Conservation (phyloP, 371 early-diverging fungal species). For the Mortierella sp. region DNA sequence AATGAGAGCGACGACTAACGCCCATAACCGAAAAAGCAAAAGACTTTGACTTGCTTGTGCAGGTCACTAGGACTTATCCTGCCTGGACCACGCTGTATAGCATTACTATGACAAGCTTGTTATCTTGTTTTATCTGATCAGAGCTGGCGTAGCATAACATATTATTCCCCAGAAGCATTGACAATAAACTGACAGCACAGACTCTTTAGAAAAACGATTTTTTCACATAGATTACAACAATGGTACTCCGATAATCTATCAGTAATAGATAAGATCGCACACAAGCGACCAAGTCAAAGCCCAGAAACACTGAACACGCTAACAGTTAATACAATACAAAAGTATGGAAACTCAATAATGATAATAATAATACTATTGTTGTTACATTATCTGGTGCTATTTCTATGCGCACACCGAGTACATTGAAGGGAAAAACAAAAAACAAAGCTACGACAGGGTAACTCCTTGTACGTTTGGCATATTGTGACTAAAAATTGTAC, state of each 20-base stretch:
- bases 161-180: slow-evolving; percentile 1
- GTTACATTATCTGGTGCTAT: not conserved
- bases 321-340: not conserved
- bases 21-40: not conserved
- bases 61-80: not conserved
- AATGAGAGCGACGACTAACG: slow-evolving; percentile 1
- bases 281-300: not conserved
- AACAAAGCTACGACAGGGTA: no score
- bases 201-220: not conserved
- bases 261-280: slow-evolving; percentile 17
- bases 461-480: no score
- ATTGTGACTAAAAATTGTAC: no score
- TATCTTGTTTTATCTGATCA: no score
- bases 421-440: no score
- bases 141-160: not conserved
- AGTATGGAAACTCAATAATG: not conserved
- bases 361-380: not conserved
- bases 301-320: not conserved
- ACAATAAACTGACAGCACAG: not conserved
- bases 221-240: not conserved
- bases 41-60: no score
- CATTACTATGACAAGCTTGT: no score
- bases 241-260: slow-evolving; percentile 20
- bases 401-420: no score
- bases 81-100: no score